Conservation (phyloP, 352 stramenopile species). For the Thalassiosira exigua region DNA sequence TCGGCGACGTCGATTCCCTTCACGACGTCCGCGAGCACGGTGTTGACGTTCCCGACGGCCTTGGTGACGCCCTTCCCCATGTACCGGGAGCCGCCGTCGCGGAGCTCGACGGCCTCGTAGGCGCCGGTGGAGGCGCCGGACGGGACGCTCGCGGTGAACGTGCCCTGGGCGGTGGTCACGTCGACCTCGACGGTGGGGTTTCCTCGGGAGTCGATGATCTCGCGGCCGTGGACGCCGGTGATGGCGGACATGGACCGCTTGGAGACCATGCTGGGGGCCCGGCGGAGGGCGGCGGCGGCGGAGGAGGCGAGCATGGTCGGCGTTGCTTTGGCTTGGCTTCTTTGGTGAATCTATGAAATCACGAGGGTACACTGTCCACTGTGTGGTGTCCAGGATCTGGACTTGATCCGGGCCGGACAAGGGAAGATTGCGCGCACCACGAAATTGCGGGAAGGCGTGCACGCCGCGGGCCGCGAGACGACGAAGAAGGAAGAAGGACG, state of each 20-base stretch:
- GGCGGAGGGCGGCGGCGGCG: slow-evolving; percentile 38
- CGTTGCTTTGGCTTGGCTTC: slow-evolving; percentile 3
- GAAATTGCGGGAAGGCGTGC: too few species aligned
- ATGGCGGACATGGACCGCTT: slow-evolving; percentile 77
- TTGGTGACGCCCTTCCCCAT: slow-evolving; percentile 97
- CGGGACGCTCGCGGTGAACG: slow-evolving; percentile 93
- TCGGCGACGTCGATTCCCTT: slow-evolving; percentile 96
- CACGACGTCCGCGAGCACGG: slow-evolving; percentile 94
- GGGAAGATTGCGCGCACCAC: too few species aligned
- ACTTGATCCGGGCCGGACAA: too few species aligned
- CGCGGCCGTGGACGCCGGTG: slow-evolving; percentile 90
- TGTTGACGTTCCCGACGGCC: slow-evolving; percentile 98
- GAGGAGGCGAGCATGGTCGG: slow-evolving; percentile 50
- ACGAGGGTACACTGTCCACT: too few species aligned
- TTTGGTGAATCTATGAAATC: too few species aligned
- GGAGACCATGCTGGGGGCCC: slow-evolving; percentile 37
- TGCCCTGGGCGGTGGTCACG: slow-evolving; percentile 81
- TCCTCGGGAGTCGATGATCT: slow-evolving; percentile 98
- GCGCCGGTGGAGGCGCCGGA: slow-evolving; percentile 95
- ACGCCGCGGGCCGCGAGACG: too few species aligned
- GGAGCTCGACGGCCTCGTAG: slow-evolving; percentile 93
- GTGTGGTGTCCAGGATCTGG: too few species aligned
- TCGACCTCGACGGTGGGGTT: slow-evolving; percentile 99
- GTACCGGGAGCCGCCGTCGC: slow-evolving; percentile 96
- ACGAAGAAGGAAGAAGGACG: too few species aligned